phyloP scores from a whole-genome alignment of 495 filamentous ascomycete species.

The Penicillium goetzii region DNA sequence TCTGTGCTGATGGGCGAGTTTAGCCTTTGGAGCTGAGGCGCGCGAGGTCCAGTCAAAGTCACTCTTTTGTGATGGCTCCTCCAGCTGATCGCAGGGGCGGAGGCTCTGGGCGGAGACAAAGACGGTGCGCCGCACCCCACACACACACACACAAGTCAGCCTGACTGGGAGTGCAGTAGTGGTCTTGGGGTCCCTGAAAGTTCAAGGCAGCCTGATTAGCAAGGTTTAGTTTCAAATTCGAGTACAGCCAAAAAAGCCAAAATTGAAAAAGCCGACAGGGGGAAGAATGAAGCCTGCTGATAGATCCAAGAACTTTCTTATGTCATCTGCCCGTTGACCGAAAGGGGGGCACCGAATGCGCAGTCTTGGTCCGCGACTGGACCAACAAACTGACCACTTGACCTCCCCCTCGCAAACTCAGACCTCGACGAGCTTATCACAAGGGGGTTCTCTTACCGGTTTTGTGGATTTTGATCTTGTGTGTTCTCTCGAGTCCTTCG shows the following conservation, averaged over 20 bases:
- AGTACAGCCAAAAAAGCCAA: not conserved
- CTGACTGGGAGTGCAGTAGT: not conserved
- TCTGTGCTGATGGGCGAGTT: not conserved
- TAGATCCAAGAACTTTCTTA: conserved; percentile 7
- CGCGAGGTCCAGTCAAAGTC: not conserved
- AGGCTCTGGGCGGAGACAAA: conserved; percentile 9
- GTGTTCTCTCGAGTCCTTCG: not conserved
- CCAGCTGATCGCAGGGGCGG: conserved; percentile 7
- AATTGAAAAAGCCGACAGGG: not conserved
- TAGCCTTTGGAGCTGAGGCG: not conserved
- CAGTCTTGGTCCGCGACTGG: not conserved
- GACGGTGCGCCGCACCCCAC: not conserved
- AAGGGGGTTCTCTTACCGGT: not conserved
- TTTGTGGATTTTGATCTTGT: not conserved
- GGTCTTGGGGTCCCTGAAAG: not conserved
- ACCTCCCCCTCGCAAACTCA: conserved; percentile 5
- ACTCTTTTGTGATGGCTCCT: not conserved
- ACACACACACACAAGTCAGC: not conserved
- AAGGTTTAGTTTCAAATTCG: conserved; percentile 5
- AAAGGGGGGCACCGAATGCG: not conserved
- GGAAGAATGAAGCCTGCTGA: not conserved
- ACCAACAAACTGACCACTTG: not conserved
- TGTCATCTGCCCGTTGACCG: conserved; percentile 4
- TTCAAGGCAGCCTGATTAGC: conserved; percentile 4
- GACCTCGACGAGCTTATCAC: not conserved